These are phyloP conservation scores for Aureobasidium sp. DNA, from an alignment of 2,329 filamentous ascomycete genomes.

Conservation along the genomic window DNA sequence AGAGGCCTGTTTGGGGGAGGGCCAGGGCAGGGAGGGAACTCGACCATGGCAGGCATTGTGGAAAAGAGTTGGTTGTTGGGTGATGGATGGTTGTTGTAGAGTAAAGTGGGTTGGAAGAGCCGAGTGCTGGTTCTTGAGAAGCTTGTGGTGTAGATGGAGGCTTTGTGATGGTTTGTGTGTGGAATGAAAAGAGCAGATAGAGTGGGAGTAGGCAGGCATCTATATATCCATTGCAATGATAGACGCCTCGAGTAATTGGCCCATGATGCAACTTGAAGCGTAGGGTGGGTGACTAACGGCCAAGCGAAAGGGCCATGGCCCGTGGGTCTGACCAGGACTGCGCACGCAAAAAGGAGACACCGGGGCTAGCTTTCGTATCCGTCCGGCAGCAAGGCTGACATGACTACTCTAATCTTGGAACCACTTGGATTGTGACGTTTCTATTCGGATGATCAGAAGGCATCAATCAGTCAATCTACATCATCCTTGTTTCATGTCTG, in stretches of 20 bases:
- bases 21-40: conserved; percentile 40
- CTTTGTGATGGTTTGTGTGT: not conserved
- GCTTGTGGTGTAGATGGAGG: not conserved
- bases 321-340: not conserved
- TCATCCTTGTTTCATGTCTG: conserved; percentile 11
- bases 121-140: not conserved
- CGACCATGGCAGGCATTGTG: conserved; percentile 33
- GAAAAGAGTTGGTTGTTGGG: not conserved
- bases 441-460: not conserved
- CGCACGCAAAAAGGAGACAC: conserved; percentile 9
- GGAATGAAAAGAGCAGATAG: not conserved
- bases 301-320: not conserved
- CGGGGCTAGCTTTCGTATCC: conserved; percentile 9
- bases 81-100: not conserved
- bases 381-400: conserved; percentile 13
- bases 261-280: conserved; percentile 16
- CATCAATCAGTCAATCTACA: conserved; percentile 1
- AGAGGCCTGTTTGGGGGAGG: conserved; percentile 41
- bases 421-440: conserved; percentile 10
- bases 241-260: conserved; percentile 10
- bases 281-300: conserved; percentile 7
- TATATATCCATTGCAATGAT: conserved; percentile 7
- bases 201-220: conserved; percentile 11
- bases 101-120: not conserved
- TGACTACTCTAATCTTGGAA: conserved; percentile 11